Conservation (phyloP, 1,284 basidiomycete species). For the Papiliotrema flavescens region DNA sequence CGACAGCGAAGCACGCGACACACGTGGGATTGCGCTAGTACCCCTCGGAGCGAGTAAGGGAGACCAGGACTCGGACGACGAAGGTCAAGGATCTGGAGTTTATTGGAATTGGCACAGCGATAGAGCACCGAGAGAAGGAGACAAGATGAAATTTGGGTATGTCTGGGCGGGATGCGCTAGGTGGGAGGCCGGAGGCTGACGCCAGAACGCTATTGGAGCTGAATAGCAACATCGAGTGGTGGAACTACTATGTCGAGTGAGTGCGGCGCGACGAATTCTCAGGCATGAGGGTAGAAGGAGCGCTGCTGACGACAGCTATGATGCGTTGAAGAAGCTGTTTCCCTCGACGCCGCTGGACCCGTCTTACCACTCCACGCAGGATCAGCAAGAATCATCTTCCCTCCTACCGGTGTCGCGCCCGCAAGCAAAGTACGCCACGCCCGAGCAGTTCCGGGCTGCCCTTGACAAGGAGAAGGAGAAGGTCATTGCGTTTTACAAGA, state of each 20-base stretch:
- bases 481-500: conserved; percentile 74
- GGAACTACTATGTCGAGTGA: conserved; percentile 77
- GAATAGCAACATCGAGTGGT: conserved; percentile 92
- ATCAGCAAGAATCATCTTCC: conserved; percentile 63
- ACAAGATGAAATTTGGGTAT: background rate
- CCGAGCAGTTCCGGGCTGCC: conserved; percentile 67
- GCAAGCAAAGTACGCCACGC: conserved; percentile 41
- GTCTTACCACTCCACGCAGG: conserved; percentile 49
- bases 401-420: conserved; percentile 42
- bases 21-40: no score
- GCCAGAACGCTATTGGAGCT: conserved; percentile 75
- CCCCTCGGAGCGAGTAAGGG: no score
- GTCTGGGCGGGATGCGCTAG: background rate
- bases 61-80: no score
- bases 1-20: no score
- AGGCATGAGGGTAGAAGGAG: background rate
- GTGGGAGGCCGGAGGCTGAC: background rate
- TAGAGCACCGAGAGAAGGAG: background rate
- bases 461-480: conserved; percentile 82
- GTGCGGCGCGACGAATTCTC: conserved; percentile 10
- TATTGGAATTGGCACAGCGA: background rate
- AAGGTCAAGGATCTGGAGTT: background rate
- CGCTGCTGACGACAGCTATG: conserved; percentile 58
- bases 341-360: conserved; percentile 47
- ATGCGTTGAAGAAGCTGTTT: conserved; percentile 72